Base-by-base conservation (phyloP, 345 rosid species). In the Abelmoschus esculentus region DNA sequence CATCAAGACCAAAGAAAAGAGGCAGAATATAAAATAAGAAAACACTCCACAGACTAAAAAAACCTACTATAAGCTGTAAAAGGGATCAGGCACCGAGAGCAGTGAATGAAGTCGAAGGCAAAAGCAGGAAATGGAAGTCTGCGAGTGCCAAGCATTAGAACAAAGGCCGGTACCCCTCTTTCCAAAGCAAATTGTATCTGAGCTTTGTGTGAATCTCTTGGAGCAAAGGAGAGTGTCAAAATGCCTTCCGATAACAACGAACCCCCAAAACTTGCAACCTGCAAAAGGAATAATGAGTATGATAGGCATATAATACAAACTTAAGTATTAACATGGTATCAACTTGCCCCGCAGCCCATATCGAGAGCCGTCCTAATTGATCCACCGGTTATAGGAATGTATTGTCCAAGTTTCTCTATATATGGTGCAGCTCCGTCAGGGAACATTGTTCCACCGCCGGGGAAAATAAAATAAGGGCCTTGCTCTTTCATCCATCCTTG, bases 361-460 rank as follows among this genome's bases (percentile, higher is more conserved):
- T 95, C 99, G 72, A 95, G 99, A n/a, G 96, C 99, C 75, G 98
- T 91, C 79, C 99, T 83, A 34, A 95, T 73, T 74, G 81, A 78
- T 67, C 98, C 98, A 2, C 80, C 85, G 14, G 73, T 75, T 7
- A 95, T 78, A 0, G 93, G 98, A 66, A 92, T 86, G 76, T 90
- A 89, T 81, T 88, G 90, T 9, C 86, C 85, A 56, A 95, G 98
- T 44, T 90, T 95, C 36, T 89, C 96, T 14, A 95, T 89, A 74
- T 95, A 95, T 8, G 84, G 87, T 11, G 84, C 86, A 2, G 97
- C 98, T 66, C 99, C 99, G 12, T 92, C 96, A 17, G 99, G 93
- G 46, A 91, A 95, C 99, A 92, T 95, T 0, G 99, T 95, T 74
- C 98, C 99, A 54, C 99, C 99, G 18, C 99, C 99, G 15, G 99